These are phyloP conservation scores for Aspergillus ustus DNA, from an alignment of 2,329 filamentous ascomycete species.

Conservation along the genomic window DNA sequence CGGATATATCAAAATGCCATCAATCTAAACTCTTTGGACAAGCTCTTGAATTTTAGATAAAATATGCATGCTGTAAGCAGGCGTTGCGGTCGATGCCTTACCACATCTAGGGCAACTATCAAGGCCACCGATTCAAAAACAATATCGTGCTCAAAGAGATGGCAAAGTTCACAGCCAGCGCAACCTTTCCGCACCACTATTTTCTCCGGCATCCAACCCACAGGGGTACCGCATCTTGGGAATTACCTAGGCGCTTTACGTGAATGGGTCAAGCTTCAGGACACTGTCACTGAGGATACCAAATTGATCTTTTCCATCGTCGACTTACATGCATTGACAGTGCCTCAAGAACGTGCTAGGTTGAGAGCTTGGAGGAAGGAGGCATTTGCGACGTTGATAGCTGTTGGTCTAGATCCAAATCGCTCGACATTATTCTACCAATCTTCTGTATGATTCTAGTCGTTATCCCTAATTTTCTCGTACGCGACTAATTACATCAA, in stretches of 20 bases:
- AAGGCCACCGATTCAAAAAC: background rate
- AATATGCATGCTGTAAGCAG: constrained; percentile 1
- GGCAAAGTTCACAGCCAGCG: constrained; percentile 18
- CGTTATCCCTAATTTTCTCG: background rate
- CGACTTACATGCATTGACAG: constrained; percentile 90
- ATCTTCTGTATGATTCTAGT: constrained; percentile 62
- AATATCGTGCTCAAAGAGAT: constrained; percentile 11
- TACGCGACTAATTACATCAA: background rate
- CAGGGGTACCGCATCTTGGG: constrained; percentile 88
- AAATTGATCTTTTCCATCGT: constrained; percentile 84
- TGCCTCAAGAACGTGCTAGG: constrained; percentile 66
- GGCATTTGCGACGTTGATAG: constrained; percentile 78
- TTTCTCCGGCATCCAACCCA: constrained; percentile 97
- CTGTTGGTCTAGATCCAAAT: constrained; percentile 80
- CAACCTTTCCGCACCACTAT: constrained; percentile 53
- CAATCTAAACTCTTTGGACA: background rate
- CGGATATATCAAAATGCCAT: background rate
- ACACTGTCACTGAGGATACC: constrained; percentile 60
- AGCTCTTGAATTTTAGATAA: background rate
- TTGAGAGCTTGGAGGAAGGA: constrained; percentile 72
- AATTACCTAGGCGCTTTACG: constrained; percentile 92
- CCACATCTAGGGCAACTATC: background rate
- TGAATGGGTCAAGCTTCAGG: constrained; percentile 83
- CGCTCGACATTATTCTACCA: constrained; percentile 82
- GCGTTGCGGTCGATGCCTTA: background rate